Evolutionary conservation across 257 asterid genomes (phyloP).

Genomic region (Dorcoceras hygrometricum): DNA sequence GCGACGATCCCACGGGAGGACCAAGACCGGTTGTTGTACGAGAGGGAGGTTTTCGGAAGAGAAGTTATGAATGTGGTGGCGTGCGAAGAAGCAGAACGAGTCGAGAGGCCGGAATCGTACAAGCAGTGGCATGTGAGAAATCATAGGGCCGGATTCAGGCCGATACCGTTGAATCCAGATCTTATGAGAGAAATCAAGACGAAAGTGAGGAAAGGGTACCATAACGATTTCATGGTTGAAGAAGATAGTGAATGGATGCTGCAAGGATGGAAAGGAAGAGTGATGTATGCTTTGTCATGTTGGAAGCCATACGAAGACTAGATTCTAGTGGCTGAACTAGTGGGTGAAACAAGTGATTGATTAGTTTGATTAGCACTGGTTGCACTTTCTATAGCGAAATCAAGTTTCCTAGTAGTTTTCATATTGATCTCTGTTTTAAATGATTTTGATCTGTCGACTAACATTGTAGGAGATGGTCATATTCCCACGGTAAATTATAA

Average conservation of each 20-base stretch:
- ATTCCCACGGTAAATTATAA: too few relatives aligned
- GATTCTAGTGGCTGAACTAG: neutral
- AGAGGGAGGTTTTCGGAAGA: slow-evolving; percentile 28
- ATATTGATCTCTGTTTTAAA: too few relatives aligned
- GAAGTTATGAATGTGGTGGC: slow-evolving; percentile 48
- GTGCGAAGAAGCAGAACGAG: slow-evolving; percentile 46
- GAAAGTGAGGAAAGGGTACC: slow-evolving; percentile 31
- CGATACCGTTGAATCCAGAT: slow-evolving; percentile 33
- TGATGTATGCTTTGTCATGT: slow-evolving; percentile 35
- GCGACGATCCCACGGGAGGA: slow-evolving; percentile 29
- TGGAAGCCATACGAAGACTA: slow-evolving; percentile 29
- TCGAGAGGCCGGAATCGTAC: slow-evolving; percentile 53
- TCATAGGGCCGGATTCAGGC: slow-evolving; percentile 33
- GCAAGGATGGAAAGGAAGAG: slow-evolving; percentile 56
- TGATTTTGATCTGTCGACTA: too few relatives aligned
- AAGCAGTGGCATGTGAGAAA: slow-evolving; percentile 48
- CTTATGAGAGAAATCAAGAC: slow-evolving; percentile 24
- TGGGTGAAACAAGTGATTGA: too few relatives aligned
- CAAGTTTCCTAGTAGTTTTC: too few relatives aligned
- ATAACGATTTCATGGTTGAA: slow-evolving; percentile 48
- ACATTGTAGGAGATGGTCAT: too few relatives aligned
- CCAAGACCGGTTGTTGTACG: slow-evolving; percentile 33
- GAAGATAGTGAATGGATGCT: slow-evolving; percentile 47
- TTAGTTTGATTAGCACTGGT: too few relatives aligned
- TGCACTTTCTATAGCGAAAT: too few relatives aligned